Evolutionary conservation across 495 filamentous ascomycete genomes (phyloP), one percentile per base, ranked within the genome.

Genomic region (Podospora didyma): DNA sequence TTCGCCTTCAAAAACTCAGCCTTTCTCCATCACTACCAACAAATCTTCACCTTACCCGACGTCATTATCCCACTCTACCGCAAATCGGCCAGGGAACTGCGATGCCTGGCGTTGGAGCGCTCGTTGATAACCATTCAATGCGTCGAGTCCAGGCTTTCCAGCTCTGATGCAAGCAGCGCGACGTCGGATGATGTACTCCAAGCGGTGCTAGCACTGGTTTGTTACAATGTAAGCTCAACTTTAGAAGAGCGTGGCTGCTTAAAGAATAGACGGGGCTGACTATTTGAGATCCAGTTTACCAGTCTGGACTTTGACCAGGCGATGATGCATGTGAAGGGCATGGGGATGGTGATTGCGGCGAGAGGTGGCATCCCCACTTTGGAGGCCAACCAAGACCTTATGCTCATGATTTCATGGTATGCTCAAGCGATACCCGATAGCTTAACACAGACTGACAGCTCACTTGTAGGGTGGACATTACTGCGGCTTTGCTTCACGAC

Each of bases 181-280:
- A 49, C 46, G 21, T 21, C 46, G 6, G 46, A 49, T 28, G 9
- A 22, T 26, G 46, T 49, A 21, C n/a, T 49, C 21, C 22, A 49
- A 11, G 46, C 46, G 1, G 46, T 49, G 17, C 46, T 49, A 22
- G n/a, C 46, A 23, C 12, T 24, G 17, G 21, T 49, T 28, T 49
- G 46, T 24, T 49, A 49, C 46, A 49, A 49, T 49, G 46, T 24
- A 49, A 49, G 46, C 34, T 37, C 34, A 10, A 49, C 23, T n/a
- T 49, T 49, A 10, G 20, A 6, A 37, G 34, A 7, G n/a, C 34
- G 34, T 37, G 34, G 34, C 34, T 7, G 9, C 2, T 37, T 10
- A 37, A 37, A 37, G 16, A 37, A 37, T 1, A 7, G 9, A 37
- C 1, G 46, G 12, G 7, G 21, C 46, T 28, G n/a, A 49, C 0